Base-by-base conservation (phyloP, 768 basidiomycete genomes). In the Rhodotorula diobovata region DNA sequence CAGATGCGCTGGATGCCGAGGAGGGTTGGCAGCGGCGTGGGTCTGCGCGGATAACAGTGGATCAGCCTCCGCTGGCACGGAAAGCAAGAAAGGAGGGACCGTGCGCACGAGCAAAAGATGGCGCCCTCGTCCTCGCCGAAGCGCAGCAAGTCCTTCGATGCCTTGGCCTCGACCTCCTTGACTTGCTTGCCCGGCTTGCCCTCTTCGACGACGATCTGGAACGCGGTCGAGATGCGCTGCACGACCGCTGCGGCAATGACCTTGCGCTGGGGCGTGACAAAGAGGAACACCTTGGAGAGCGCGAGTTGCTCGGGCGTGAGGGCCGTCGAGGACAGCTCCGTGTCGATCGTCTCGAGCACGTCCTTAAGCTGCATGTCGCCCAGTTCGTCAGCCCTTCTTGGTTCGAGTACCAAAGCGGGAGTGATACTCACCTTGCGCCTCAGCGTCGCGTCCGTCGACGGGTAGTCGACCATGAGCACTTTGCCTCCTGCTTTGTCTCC, bases 1-100 rank as follows among this genome's bases (percentile, higher is more conserved):
- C 77, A 77, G 59, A 77, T 77, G 37, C 77, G 67, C 30, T 77
- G 75, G 28, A 77, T 65, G 28, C 77, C 77, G 48, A 76, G 64
- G 1, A 70, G 35, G 14, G 75, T 75, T 7, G 77, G 73, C 16
- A 63, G 32, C 1, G 73, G 70, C 12, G 28, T 57, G 10, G 76
- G 67, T 3, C 75, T 77, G 70, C 9, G 11, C 18, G 41, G 39
- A 43, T 7, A 18, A 43, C 4, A 41, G 30, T 20, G 45, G 21
- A 28, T 56, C 10, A 58, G 55, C 18, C 1, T 2, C 14, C 51
- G 9, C 15, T 57, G 28, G 16, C 23, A 23, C 21, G 34, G 35
- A 35, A 20, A 2, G 8, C 34, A 37, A 25, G 18, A 37, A 37
- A 45, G 20, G 32, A 34, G 34, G 46, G n/a, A 39, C 34, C 41